Evolutionary conservation across 129 eudicot species (phyloP), one percentile per base, ranked within the genome.

Genomic region (Deinandra increscens): DNA sequence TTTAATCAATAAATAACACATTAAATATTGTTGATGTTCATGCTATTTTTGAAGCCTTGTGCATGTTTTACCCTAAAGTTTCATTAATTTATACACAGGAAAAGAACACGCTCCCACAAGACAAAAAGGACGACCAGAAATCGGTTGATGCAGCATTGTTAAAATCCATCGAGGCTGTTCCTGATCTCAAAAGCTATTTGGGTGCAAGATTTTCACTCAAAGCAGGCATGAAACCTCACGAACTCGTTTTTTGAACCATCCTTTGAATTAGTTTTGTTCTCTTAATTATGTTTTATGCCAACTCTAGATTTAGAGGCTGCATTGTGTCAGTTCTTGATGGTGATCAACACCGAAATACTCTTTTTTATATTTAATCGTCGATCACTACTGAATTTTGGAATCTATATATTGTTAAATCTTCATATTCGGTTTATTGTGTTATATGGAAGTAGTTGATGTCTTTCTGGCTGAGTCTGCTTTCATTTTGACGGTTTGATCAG

Each of bases 161-260:
- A 50, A 76, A 82, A 54, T 71, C 81, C 15, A 78, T 88, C 48
- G 95, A 85, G 54, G 74, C 79, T 5, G 88, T 85, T 44, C 69
- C 90, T 14, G 91, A 87, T 6, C 66, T 84, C 75, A 87, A 84
- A 78, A 50, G 78, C 69, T 87, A 87, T 76, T 67, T 84, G 81
- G 87, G 78, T 71, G 91, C 95, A 6, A 82, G 90, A 41, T 87
- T 87, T 54, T 87, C 95, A 6, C 85, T 84, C 22, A 76, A 77
- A 81, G 73, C 81, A 66, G 89, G 89, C 67, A 81, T 84, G 89
- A 87, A 84, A 55, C 95, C 95, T 8, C 95, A 84, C 17, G 87
- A 84, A 74, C 82, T 87, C 6, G 82, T 81, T 20, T 87, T 84
- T 81, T 87, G 74, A 79, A 9, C 59, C 49, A 19, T 4, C 20